Percentiles rank a stretch among this genome's conserved stretches.
These are phyloP conservation scores for Isatis tinctoria DNA, from an alignment of 345 rosid species.

Conservation along the genomic window DNA sequence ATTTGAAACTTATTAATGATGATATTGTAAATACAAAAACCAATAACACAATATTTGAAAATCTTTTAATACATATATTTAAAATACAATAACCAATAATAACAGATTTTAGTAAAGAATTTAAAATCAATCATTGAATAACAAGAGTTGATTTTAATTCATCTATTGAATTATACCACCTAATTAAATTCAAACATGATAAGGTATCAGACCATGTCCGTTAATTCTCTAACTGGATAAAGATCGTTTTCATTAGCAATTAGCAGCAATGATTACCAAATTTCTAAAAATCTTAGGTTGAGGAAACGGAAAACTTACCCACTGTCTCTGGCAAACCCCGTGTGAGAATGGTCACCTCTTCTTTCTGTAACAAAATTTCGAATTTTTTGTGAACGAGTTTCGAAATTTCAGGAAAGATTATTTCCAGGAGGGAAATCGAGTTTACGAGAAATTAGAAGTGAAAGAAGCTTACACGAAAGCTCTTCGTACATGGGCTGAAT, in stretches of 20 bases:
- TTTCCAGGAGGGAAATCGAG: constrained; percentile 65
- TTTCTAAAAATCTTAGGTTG: neutral
- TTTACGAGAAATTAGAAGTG: constrained; percentile 46
- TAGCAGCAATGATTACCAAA: neutral
- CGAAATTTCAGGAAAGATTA: constrained; percentile 42
- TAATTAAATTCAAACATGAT: too few species aligned
- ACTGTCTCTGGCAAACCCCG: constrained; percentile 34
- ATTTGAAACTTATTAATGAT: too few species aligned
- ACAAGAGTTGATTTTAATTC: too few species aligned
- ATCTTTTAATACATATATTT: too few species aligned
- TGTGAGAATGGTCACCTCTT: constrained; percentile 16
- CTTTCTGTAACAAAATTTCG: constrained; percentile 10
- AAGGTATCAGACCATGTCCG: too few species aligned
- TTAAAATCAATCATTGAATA: too few species aligned
- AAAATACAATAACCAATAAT: too few species aligned
- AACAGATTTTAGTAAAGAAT: too few species aligned
- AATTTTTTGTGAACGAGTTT: too few species aligned
- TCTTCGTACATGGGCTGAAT: constrained; percentile 64
- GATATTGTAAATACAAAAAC: too few species aligned
- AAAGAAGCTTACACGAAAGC: constrained; percentile 64
- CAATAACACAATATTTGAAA: too few species aligned
- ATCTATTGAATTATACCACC: too few species aligned
- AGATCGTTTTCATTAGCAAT: neutral
- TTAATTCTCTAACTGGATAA: neutral
- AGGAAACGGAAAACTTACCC: constrained; percentile 19